A percentile compares a stretch with the other conserved stretches of the same genome.
These are phyloP conservation scores for Gossypium australe DNA, from an alignment of 345 rosid genomes.

Conservation along the genomic window DNA sequence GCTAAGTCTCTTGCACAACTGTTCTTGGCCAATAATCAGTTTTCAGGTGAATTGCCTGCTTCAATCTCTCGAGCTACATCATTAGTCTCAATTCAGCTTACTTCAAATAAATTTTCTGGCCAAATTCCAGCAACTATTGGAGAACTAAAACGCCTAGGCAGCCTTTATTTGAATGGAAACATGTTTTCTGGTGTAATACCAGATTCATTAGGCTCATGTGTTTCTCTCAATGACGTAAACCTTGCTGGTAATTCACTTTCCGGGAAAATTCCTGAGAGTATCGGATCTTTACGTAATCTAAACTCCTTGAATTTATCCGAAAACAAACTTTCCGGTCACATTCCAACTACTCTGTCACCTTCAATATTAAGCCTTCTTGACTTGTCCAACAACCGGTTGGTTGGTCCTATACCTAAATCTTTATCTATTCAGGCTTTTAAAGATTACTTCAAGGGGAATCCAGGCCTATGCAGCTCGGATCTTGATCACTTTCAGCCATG, in stretches of 20 bases:
- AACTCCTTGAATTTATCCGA: slow-evolving; percentile 66
- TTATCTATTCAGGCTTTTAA: slow-evolving; percentile 35
- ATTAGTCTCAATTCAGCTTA: slow-evolving; percentile 43
- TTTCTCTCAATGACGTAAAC: slow-evolving; percentile 42
- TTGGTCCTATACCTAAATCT: slow-evolving; percentile 56
- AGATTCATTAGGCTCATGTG: slow-evolving; percentile 48
- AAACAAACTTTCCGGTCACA: slow-evolving; percentile 64
- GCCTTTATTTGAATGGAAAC: slow-evolving; percentile 44
- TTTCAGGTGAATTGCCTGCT: slow-evolving; percentile 58
- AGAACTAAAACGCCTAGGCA: slow-evolving; percentile 45
- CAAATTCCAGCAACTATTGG: slow-evolving; percentile 45
- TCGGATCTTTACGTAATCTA: slow-evolving; percentile 41
- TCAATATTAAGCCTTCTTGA: slow-evolving; percentile 69
- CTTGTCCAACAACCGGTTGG: slow-evolving; percentile 58
- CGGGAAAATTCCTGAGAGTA: slow-evolving; percentile 53
- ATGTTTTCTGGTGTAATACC: slow-evolving; percentile 58
- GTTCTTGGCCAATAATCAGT: slow-evolving; percentile 41
- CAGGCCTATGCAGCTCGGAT: slow-evolving; percentile 52
- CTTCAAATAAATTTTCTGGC: slow-evolving; percentile 52
- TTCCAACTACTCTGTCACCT: slow-evolving; percentile 47
- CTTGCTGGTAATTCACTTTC: slow-evolving; percentile 57
- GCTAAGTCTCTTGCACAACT: slow-evolving; percentile 58
- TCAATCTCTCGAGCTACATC: slow-evolving; percentile 49
- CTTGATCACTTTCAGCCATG: slow-evolving; percentile 40
- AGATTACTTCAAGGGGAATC: slow-evolving; percentile 55